Conservation (phyloP, 768 basidiomycete genomes). For the Auricularia sp. region DNA sequence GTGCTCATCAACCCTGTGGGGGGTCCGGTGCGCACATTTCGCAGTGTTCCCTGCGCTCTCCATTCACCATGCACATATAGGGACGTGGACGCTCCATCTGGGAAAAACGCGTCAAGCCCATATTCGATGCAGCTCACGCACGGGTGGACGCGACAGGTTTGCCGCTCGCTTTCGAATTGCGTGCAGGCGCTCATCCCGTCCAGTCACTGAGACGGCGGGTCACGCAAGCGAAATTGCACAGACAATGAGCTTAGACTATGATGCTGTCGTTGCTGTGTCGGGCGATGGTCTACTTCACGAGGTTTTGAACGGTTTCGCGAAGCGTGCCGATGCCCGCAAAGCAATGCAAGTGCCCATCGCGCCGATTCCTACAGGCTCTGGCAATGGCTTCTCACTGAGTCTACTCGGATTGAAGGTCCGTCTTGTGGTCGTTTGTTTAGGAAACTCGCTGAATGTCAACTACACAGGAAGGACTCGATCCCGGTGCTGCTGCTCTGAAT, state of each 20-base stretch:
- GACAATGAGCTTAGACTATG: slow-evolving; percentile 47
- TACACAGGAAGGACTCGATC: slow-evolving; percentile 55
- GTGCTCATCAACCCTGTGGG: slow-evolving; percentile 74
- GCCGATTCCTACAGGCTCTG: slow-evolving; percentile 75
- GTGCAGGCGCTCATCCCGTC: background rate
- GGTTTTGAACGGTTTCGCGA: slow-evolving; percentile 71
- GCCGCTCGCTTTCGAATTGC: slow-evolving; percentile 17
- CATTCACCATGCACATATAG: slow-evolving; percentile 26
- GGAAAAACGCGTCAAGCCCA: slow-evolving; percentile 52
- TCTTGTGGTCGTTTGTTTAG: slow-evolving; percentile 18
- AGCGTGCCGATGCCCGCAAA: slow-evolving; percentile 45
- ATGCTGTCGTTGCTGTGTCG: slow-evolving; percentile 65
- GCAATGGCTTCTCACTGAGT: slow-evolving; percentile 68
- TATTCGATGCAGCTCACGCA: slow-evolving; percentile 60
- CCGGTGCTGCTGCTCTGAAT: slow-evolving; percentile 64
- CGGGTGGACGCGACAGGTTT: slow-evolving; percentile 50
- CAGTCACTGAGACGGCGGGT: slow-evolving; percentile 53
- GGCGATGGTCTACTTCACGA: slow-evolving; percentile 83
- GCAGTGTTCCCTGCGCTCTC: background rate
- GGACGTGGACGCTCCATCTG: slow-evolving; percentile 52
- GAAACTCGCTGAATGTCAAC: background rate
- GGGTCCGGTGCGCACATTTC: slow-evolving; percentile 47
- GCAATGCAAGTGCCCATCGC: slow-evolving; percentile 64
- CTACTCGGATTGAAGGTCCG: slow-evolving; percentile 51
- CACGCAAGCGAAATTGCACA: slow-evolving; percentile 63